phyloP scores from a whole-genome alignment of 164 flowering plant genomes.

The Umbilicus rupestris region DNA sequence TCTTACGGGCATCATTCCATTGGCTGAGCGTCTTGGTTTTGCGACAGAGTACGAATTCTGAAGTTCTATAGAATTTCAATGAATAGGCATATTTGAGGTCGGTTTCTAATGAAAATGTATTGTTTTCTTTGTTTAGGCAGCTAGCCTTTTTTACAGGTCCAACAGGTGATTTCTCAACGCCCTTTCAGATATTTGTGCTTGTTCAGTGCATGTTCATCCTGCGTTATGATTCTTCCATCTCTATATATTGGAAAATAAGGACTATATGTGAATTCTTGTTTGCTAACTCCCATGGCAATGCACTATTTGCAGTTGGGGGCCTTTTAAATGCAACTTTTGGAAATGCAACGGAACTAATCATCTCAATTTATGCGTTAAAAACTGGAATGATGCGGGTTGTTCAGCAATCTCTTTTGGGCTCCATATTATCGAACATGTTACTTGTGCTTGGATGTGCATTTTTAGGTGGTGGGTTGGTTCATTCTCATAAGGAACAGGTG shows the following conservation, averaged over 20 bases:
- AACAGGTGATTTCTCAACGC: neutral
- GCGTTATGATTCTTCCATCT: neutral
- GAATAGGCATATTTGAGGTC: neutral
- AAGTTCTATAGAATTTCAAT: neutral
- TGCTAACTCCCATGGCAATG: neutral
- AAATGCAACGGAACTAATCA: conserved; percentile 37
- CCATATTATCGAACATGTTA: conserved; percentile 29
- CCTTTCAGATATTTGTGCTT: neutral
- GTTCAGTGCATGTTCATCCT: neutral
- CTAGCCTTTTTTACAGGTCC: conserved; percentile 2
- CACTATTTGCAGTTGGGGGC: conserved; percentile 28
- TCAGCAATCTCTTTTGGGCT: conserved; percentile 33
- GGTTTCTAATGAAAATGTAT: neutral
- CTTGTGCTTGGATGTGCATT: conserved; percentile 13
- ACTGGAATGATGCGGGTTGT: conserved; percentile 33
- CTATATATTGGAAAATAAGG: neutral
- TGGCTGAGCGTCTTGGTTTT: conserved; percentile 29
- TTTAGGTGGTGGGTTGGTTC: conserved; percentile 23
- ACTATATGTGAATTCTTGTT: neutral
- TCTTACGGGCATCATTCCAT: conserved; percentile 21
- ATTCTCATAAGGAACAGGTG: conserved; percentile 16
- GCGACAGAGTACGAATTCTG: conserved; percentile 47
- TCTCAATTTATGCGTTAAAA: conserved; percentile 27
- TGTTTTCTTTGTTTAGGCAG: neutral
- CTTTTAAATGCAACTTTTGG: conserved; percentile 34